Conservation (phyloP, 495 filamentous ascomycete species). For the Melanomma pulvis-pyrius region DNA sequence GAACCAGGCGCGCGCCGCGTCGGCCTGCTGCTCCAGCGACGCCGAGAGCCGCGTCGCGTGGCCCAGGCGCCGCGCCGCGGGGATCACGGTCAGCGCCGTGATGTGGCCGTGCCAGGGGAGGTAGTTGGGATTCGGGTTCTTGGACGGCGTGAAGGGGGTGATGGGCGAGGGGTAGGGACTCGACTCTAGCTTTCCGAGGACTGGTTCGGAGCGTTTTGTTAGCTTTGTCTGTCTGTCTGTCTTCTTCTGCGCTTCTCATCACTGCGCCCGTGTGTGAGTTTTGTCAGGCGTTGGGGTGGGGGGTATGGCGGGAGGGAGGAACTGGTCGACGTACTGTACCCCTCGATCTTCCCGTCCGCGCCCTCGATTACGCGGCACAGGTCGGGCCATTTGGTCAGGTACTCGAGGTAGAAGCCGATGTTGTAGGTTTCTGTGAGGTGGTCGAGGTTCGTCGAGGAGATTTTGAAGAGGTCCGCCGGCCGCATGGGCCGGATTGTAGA, state of each 20-base stretch:
- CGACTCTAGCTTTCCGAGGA: slow-evolving; percentile 95
- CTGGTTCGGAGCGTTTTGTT: slow-evolving; percentile 49
- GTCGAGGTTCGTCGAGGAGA: slow-evolving; percentile 86
- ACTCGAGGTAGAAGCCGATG: slow-evolving; percentile 90
- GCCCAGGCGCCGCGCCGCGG: slow-evolving; percentile 79
- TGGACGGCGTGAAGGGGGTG: slow-evolving; percentile 62
- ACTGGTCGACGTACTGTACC: slow-evolving; percentile 71
- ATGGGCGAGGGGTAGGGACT: slow-evolving; percentile 66
- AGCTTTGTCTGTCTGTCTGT: no score
- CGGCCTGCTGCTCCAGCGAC: slow-evolving; percentile 76
- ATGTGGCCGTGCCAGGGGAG: slow-evolving; percentile 98
- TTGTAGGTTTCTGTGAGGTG: slow-evolving; percentile 95
- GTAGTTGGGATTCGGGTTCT: slow-evolving; percentile 59
- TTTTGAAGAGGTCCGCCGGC: slow-evolving; percentile 72
- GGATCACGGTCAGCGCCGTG: slow-evolving; percentile 91
- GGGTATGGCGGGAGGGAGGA: slow-evolving; percentile 15
- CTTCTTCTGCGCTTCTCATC: no score
- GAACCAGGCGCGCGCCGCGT: slow-evolving; percentile 86
- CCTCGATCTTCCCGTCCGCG: slow-evolving; percentile 78
- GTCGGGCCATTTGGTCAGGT: slow-evolving; percentile 91
- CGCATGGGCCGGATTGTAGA: slow-evolving; percentile 71
- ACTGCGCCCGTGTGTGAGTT: no score
- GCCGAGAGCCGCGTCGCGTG: slow-evolving; percentile 78
- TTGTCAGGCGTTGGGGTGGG: background rate
- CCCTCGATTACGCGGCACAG: slow-evolving; percentile 88